Base-by-base conservation (phyloP, 805 yeast species). In the Myxozyma udenii region DNA sequence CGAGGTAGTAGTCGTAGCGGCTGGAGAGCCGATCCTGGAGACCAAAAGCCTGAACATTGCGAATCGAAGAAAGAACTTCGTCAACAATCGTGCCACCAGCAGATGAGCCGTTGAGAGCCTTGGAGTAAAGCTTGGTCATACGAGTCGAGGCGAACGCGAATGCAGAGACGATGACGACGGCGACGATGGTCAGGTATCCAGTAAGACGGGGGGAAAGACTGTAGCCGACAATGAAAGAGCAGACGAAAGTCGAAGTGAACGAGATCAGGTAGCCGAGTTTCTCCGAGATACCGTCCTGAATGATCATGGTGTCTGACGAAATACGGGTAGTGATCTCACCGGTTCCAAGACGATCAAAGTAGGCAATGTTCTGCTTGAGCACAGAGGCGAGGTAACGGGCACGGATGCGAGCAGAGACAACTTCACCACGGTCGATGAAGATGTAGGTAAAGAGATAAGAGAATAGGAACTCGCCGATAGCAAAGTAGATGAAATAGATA, bases 281-380 rank as follows among this genome's bases (percentile, higher is more conserved):
- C 60, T 72, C 74, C 26, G 72, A 66, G 50, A 72, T 70, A 23
- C 75, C 76, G 33, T 69, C 75, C 56, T 73, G 76, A 41, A 72
- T 68, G 44, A 65, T 53, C 44, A 68, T 63, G 16, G 75, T 71
- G 46, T 71, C 75, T 21, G 68, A 66, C 39, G 74, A 69, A 60
- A 72, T 72, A 11, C 75, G 68, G 6, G 74, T 69, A 9, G 75
- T 69, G 32, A 72, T 71, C 51, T 69, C 72, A 9, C 75, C 75
- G n/a, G 74, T 67, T 7, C 75, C 75, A n/a, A 72, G 60, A 33
- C 64, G 62, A 57, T 72, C 75, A 51, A 72, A 73, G 52, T 67
- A 73, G 16, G 71, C 76, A 30, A 72, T 66, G 44, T 72, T 72
- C 55, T 72, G 75, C 40, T 71, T 63, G 46, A 72, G 57, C 5